Evolutionary conservation across 345 rosid species (phyloP), one percentile per base, ranked within the genome.

Genomic region (Gossypioides kirkii): DNA sequence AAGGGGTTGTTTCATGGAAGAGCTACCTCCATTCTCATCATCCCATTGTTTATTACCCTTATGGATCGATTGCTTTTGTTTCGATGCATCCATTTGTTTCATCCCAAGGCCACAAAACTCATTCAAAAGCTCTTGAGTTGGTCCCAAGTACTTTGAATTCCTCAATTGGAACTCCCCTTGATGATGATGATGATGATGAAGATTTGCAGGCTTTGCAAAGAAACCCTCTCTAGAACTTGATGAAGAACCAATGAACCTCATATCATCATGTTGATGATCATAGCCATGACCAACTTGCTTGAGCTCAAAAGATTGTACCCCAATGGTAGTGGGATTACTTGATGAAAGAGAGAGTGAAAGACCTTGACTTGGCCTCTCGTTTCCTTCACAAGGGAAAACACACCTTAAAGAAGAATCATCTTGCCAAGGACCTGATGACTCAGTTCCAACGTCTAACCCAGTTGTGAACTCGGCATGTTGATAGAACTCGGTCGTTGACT

Each of bases 331-430:
- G 58, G 98, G 99, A 78, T 95, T 85, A 36, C 72, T 78, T 26
- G 99, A 89, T 81, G 92, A 88, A 61, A 96, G 98, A 63, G 98
- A 93, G 70, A 96, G 96, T 4, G 98, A 93, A 22, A 96, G 97
- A n/a, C 98, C 99, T 84, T 93, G 99, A 76, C 96, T 96, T 78
- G 96, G 94, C 79, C 97, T 82, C 72, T 90, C 97, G 80, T 88
- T 92, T 63, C 90, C 92, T 84, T 86, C 95, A 53, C 92, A 88
- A 3, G 91, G 87, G 72, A 85, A 90, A 49, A 84, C 89, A 72
- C 94, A 87, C 73, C 94, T 82, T 66, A 90, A 55, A 38, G 86
- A 80, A 54, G 91, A 85, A 69, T 90, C 94, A 50, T 87, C 94
- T 43, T 82, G 86, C 90, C 88, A 84, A 13, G 81, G 10, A 16